These are phyloP conservation scores for Barbatosphaeria neglecta DNA, from an alignment of 495 filamentous ascomycete genomes.

Conservation along the genomic window DNA sequence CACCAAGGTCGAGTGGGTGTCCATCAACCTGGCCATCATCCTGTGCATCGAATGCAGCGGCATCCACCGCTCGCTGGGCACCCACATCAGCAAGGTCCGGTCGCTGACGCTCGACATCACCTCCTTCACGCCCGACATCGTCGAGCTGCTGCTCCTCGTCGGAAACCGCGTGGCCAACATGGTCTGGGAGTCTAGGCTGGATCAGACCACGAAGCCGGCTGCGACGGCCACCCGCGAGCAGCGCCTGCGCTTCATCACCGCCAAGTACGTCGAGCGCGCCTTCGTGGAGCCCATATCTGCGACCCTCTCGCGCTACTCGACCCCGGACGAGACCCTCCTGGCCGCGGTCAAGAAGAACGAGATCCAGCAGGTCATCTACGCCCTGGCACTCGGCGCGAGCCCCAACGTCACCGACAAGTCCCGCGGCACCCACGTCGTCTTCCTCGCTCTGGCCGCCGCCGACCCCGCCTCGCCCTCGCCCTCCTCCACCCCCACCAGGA, in stretches of 20 bases:
- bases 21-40: slow-evolving; percentile 92
- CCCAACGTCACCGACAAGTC: slow-evolving; percentile 82
- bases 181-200: slow-evolving; percentile 85
- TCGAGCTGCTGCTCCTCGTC: slow-evolving; percentile 84
- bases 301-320: slow-evolving; percentile 62
- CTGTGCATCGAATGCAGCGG: slow-evolving; percentile 98
- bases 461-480: slow-evolving; percentile 67
- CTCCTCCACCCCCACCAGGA: slow-evolving; percentile 12
- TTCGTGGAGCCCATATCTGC: slow-evolving; percentile 71
- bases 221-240: slow-evolving; percentile 76
- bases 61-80: slow-evolving; percentile 92
- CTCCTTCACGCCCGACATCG: slow-evolving; percentile 90
- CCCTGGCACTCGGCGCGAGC: slow-evolving; percentile 75
- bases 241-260: slow-evolving; percentile 81
- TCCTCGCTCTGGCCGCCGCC: slow-evolving; percentile 85
- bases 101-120: slow-evolving; percentile 91
- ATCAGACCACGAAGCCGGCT: slow-evolving; percentile 56
- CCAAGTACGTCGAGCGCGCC: slow-evolving; percentile 80
- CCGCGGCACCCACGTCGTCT: slow-evolving; percentile 75
- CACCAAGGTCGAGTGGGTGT: slow-evolving; percentile 94
- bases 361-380: slow-evolving; percentile 81
- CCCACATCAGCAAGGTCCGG: slow-evolving; percentile 93
- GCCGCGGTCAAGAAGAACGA: slow-evolving; percentile 91
- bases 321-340: slow-evolving; percentile 81
- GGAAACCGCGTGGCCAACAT: slow-evolving; percentile 94